A percentile compares a stretch with the other conserved stretches of the same genome.
These are phyloP conservation scores for Metschnikowia picachoensis DNA, from an alignment of 805 yeast genomes.

Conservation along the genomic window DNA sequence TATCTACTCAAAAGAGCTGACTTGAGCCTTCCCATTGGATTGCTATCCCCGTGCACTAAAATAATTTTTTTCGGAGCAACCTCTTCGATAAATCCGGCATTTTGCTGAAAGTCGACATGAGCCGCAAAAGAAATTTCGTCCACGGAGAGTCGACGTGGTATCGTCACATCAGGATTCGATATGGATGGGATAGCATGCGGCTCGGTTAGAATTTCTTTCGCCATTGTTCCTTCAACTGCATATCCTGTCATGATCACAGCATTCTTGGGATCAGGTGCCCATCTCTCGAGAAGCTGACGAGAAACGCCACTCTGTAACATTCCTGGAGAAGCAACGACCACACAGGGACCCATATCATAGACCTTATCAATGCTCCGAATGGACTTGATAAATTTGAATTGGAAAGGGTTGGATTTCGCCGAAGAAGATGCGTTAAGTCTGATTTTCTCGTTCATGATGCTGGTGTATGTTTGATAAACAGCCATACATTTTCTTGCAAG, in stretches of 20 bases:
- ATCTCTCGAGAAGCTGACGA: constrained; percentile 82
- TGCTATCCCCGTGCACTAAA: constrained; percentile 94
- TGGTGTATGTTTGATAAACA: constrained; percentile 92
- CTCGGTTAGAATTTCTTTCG: constrained; percentile 80
- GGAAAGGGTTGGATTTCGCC: constrained; percentile 69
- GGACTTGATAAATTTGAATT: constrained; percentile 79
- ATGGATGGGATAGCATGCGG: constrained; percentile 87
- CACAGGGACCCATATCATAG: constrained; percentile 94
- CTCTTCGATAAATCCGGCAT: constrained; percentile 82
- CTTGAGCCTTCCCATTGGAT: constrained; percentile 97
- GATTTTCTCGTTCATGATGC: constrained; percentile 94
- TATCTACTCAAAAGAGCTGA: constrained; percentile 89
- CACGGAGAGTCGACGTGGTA: constrained; percentile 81
- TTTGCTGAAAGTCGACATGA: constrained; percentile 94
- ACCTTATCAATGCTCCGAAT: constrained; percentile 76
- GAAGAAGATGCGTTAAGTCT: constrained; percentile 49
- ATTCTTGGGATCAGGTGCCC: constrained; percentile 97
- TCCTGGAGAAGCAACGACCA: constrained; percentile 95
- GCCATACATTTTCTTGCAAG: constrained; percentile 96
- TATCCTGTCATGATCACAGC: constrained; percentile 90
- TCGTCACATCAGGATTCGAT: constrained; percentile 72
- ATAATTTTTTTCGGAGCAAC: constrained; percentile 83
- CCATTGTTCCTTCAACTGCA: constrained; percentile 98
- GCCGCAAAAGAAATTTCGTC: constrained; percentile 99
- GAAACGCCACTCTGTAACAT: constrained; percentile 97